phyloP scores from a whole-genome alignment of 176 grass and related monocot genomes.

The Luzula sylvatica region DNA sequence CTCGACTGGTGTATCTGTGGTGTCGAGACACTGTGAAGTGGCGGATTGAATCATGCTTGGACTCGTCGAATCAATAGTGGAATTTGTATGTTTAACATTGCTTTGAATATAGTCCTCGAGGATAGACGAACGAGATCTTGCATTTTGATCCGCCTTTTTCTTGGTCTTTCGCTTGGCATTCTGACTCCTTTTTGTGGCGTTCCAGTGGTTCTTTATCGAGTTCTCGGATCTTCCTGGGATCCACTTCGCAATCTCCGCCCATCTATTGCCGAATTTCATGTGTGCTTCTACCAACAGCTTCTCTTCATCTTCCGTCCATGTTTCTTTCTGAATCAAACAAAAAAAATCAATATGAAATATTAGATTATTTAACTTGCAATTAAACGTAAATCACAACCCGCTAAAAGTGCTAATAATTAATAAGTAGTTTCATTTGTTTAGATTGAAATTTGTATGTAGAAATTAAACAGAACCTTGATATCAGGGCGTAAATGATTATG shows the following conservation, averaged over 20 bases:
- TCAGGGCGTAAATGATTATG: slow-evolving; percentile 60
- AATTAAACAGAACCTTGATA: slow-evolving; percentile 43
- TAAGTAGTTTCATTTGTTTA: neutral
- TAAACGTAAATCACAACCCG: no score
- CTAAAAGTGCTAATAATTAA: neutral
- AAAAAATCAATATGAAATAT: neutral
- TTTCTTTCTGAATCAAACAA: slow-evolving; percentile 37
- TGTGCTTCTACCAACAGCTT: slow-evolving; percentile 37
- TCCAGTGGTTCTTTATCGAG: slow-evolving; percentile 83
- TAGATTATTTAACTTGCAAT: slow-evolving; percentile 5
- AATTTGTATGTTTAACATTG: neutral
- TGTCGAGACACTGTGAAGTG: neutral
- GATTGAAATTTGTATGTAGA: neutral
- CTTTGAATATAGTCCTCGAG: slow-evolving; percentile 56
- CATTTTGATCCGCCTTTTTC: slow-evolving; percentile 28
- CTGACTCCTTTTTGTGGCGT: slow-evolving; percentile 53
- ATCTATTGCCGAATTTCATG: slow-evolving; percentile 39
- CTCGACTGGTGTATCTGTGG: no score
- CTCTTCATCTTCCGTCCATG: slow-evolving; percentile 60
- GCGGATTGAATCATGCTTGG: neutral
- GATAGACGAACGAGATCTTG: slow-evolving; percentile 14
- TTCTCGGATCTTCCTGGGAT: slow-evolving; percentile 63
- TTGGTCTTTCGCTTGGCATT: slow-evolving; percentile 41
- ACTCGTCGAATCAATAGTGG: neutral
- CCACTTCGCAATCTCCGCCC: slow-evolving; percentile 42